Conservation (phyloP, 148 eudicot genomes). For the Hydrangea macrophylla region DNA sequence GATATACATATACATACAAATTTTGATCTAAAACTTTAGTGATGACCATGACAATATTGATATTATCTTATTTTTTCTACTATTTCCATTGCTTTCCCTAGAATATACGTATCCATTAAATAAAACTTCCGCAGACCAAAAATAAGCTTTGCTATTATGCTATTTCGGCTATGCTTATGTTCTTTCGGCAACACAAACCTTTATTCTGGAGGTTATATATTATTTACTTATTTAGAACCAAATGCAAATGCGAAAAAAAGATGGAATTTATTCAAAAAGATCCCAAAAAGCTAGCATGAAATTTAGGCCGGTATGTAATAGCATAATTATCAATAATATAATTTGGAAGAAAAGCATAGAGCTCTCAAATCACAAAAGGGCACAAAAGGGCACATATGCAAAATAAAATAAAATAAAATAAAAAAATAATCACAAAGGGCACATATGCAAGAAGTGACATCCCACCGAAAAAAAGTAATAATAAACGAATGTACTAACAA, state of each 20-base stretch:
- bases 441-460: slow-evolving; percentile 44
- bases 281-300: slow-evolving; percentile 23
- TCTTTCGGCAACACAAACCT: not conserved
- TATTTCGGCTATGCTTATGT: slow-evolving; percentile 21
- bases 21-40: no score
- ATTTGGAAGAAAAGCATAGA: slow-evolving; percentile 10
- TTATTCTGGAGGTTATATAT: no score
- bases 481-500: not conserved
- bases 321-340: not conserved
- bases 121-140: slow-evolving; percentile 20
- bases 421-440: slow-evolving; percentile 33
- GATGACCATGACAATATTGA: no score
- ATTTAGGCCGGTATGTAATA: slow-evolving; percentile 6
- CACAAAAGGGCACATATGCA: slow-evolving; percentile 39
- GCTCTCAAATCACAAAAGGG: slow-evolving; percentile 29
- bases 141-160: slow-evolving; percentile 30
- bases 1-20: no score
- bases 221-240: no score
- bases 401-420: no score
- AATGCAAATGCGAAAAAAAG: no score
- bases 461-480: slow-evolving; percentile 27
- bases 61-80: no score
- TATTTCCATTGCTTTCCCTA: not conserved
- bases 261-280: slow-evolving; percentile 29
- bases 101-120: not conserved